Evolutionary conservation across 2,329 filamentous ascomycete species (phyloP), one percentile per base, ranked within the genome.

Genomic region (Verticillium nonalfalfae): DNA sequence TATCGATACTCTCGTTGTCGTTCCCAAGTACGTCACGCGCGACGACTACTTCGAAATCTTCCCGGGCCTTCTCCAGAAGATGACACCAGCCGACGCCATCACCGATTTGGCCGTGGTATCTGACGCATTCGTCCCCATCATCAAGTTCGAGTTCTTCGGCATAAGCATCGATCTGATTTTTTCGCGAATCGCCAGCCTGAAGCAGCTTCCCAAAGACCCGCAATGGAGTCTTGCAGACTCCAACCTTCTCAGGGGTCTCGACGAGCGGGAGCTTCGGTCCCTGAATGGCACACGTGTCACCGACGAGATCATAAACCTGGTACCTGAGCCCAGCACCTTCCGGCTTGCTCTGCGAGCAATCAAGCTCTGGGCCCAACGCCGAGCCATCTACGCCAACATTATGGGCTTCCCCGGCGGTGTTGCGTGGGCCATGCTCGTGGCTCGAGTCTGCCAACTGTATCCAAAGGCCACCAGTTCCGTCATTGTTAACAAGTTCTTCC

Each of bases 361-460:
- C 78, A 99, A 99, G 76, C 82, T 99, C 7, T 99, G 95, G 95
- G 93, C 95, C 10, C 91, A 96, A 71, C 87, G 89, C 59, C 90
- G 94, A 64, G 95, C 91, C 31, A 92, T 98, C 57, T 98, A 98
- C 72, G 92, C 92, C 66, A 97, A 97, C 70, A 93, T 98, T 65
- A 93, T 97, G 75, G 95, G 95, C 33, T 99, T 95, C 68, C 95
- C 95, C 2, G 95, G 95, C 68, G 95, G 95, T 76, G 93, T 99
- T 50, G 95, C 95, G 5, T 99, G 94, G 92, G 95, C 94, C 13
- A 97, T 99, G 90, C 84, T 99, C 70, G 93, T 98, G 34, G 95
- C 95, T 59, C 86, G 95, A 65, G 91, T 98, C 52, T 98, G 95
- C 74, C 95, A 99, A 75, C 84, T 99, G 15, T 99, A 98, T 70